Conservation (phyloP, 306 rosid species). For the Hippophae gyantsensis region DNA sequence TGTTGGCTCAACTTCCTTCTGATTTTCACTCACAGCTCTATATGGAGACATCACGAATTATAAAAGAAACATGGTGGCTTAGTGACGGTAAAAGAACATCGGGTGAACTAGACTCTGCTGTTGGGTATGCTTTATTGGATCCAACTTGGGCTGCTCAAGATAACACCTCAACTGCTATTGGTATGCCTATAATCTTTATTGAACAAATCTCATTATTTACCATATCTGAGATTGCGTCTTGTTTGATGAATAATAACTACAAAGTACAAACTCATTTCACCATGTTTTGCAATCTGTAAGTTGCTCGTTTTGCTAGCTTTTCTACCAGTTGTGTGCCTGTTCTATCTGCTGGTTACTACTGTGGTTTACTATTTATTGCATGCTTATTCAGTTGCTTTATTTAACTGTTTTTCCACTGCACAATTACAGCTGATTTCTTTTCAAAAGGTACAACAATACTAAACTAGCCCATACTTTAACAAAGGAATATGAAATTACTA, state of each 20-base stretch:
- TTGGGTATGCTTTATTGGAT: slow-evolving; percentile 94
- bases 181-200: slow-evolving; percentile 31
- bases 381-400: too few species aligned
- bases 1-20: slow-evolving; percentile 89
- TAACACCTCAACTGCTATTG: slow-evolving; percentile 93
- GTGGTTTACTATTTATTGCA: too few species aligned
- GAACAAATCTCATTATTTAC: neutral
- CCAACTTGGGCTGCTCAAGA: slow-evolving; percentile 99
- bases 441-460: too few species aligned
- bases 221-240: neutral
- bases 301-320: too few species aligned
- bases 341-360: too few species aligned
- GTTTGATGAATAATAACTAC: neutral
- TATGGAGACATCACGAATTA: slow-evolving; percentile 76
- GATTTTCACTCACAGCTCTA: slow-evolving; percentile 87
- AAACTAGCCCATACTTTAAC: too few species aligned
- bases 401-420: too few species aligned
- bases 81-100: slow-evolving; percentile 64
- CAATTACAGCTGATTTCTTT: too few species aligned
- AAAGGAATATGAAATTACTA: too few species aligned
- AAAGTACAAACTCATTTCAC: neutral
- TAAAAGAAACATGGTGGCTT: slow-evolving; percentile 98
- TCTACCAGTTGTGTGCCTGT: too few species aligned
- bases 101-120: slow-evolving; percentile 87
- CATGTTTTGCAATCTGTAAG: neutral